Conservation (phyloP, 139 green algal species). For the Coccomyxa sp. region DNA sequence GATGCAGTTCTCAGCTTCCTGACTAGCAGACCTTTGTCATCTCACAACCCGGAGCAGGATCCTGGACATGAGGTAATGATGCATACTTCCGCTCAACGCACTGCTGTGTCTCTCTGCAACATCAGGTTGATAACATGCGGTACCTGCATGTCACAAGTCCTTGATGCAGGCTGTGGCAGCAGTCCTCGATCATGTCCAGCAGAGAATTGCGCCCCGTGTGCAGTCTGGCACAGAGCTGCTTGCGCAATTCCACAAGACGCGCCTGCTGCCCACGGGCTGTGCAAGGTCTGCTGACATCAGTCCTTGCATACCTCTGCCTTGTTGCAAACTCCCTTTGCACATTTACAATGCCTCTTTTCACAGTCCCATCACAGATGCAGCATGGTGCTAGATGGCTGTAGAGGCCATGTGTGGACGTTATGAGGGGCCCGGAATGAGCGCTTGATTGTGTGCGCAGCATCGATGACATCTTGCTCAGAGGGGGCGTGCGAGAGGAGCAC, state of each 20-base stretch:
- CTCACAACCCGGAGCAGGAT: background rate
- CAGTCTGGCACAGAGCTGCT: conserved; percentile 11
- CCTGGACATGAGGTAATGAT: background rate
- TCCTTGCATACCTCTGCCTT: no score
- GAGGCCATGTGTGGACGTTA: background rate
- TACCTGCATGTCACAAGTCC: background rate
- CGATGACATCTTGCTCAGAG: conserved; percentile 37
- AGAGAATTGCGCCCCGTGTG: conserved; percentile 5
- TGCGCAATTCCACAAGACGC: background rate
- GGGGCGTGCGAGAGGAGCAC: conserved; percentile 39
- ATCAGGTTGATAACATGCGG: background rate
- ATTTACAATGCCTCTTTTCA: background rate
- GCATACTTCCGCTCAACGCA: no score
- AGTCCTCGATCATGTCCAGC: background rate
- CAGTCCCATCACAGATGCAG: no score
- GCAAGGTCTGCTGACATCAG: conserved; percentile 11
- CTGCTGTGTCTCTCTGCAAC: no score
- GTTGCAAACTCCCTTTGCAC: background rate
- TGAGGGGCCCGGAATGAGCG: background rate
- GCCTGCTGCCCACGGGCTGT: conserved; percentile 21
- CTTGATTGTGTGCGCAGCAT: conserved; percentile 16
- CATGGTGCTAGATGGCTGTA: background rate
- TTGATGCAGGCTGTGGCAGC: background rate
- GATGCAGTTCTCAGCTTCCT: background rate
- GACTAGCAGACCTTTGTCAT: background rate